Evolutionary conservation across 83 land plant genomes (phyloP).

Genomic region (Diphasiastrum complanatum): DNA sequence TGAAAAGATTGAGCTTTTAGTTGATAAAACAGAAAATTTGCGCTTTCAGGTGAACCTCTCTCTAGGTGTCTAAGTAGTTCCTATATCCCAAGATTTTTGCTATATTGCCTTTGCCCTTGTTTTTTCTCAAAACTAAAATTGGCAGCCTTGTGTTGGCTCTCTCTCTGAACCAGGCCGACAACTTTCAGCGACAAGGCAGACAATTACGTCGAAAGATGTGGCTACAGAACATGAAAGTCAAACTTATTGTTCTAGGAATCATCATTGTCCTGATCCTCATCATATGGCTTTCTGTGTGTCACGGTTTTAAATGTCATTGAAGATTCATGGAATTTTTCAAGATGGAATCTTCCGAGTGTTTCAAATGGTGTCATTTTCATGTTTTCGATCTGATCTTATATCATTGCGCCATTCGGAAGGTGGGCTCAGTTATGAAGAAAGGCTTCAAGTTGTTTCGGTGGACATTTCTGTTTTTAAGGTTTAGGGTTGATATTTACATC

Average conservation of each 20-base stretch:
- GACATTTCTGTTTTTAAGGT: too few species aligned
- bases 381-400: too few species aligned
- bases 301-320: neutral
- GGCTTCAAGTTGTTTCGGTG: too few species aligned
- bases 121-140: too few species aligned
- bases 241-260: constrained; percentile 6
- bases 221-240: constrained; percentile 11
- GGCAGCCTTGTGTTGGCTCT: too few species aligned
- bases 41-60: constrained; percentile 5
- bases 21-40: constrained; percentile 9
- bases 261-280: constrained; percentile 4
- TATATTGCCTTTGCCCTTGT: too few species aligned
- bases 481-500: too few species aligned
- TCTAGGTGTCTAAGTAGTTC: neutral
- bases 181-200: constrained; percentile 9
- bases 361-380: too few species aligned
- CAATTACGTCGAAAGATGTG: constrained; percentile 8
- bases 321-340: too few species aligned
- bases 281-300: constrained; percentile 14
- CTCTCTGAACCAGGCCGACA: constrained; percentile 16
- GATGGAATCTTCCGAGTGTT: too few species aligned
- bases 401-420: too few species aligned
- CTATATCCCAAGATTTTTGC: neutral
- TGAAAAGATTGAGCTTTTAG: constrained; percentile 11
- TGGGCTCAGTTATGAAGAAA: too few species aligned